These are phyloP conservation scores for Pisolithus thermaeus DNA, from an alignment of 1,284 basidiomycete species.

Conservation along the genomic window DNA sequence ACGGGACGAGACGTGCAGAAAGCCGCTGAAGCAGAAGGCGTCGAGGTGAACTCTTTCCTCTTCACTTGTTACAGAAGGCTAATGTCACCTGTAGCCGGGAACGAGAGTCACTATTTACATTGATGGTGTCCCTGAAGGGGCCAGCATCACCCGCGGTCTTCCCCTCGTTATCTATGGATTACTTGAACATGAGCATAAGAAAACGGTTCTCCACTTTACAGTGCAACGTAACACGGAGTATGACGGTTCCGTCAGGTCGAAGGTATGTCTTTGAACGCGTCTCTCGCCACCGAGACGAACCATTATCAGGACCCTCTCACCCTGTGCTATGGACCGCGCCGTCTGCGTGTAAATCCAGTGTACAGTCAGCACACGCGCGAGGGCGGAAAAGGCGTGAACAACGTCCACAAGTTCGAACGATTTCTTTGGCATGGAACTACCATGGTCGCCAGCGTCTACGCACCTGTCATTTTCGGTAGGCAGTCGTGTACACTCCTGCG, in stretches of 20 bases:
- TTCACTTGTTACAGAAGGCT: not conserved
- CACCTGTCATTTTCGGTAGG: constrained; percentile 86
- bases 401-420: constrained; percentile 97
- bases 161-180: constrained; percentile 81
- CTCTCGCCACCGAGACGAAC: not conserved
- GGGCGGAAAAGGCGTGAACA: constrained; percentile 87
- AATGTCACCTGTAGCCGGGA: constrained; percentile 53
- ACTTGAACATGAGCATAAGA: constrained; percentile 95
- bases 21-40: constrained; percentile 51
- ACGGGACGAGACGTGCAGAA: constrained; percentile 76
- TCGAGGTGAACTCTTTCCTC: constrained; percentile 48
- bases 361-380: constrained; percentile 92
- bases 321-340: constrained; percentile 84
- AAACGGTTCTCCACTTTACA: constrained; percentile 89
- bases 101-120: constrained; percentile 71
- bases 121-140: constrained; percentile 64
- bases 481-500: constrained; percentile 72
- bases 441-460: constrained; percentile 82
- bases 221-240: constrained; percentile 97
- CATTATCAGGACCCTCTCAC: constrained; percentile 73
- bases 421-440: constrained; percentile 82
- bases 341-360: constrained; percentile 79
- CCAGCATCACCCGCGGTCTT: constrained; percentile 25
- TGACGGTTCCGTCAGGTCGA: constrained; percentile 81
- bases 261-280: constrained; percentile 44